A percentile compares a stretch with the other conserved stretches of the same genome.
Evolutionary conservation across 805 yeast genomes (phyloP).

Genomic region (Isabelozyma rhagii): DNA sequence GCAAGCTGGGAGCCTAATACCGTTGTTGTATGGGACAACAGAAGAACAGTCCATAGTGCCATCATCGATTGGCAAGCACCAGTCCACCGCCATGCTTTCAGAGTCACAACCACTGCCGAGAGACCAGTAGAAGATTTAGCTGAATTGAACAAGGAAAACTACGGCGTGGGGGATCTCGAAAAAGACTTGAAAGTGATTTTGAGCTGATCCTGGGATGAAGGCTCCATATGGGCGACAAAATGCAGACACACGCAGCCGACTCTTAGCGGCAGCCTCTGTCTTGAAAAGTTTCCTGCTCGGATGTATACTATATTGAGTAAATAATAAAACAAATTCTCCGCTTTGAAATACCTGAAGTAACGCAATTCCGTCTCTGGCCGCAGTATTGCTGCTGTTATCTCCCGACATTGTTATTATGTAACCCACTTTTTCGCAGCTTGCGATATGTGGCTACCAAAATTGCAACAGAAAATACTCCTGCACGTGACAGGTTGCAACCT

Average conservation of each 20-base stretch:
- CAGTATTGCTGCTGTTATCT: no score
- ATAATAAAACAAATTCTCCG: no score
- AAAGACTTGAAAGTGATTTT: background rate
- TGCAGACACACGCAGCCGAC: no score
- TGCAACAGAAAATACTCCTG: background rate
- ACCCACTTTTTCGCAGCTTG: background rate
- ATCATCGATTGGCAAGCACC: constrained; percentile 72
- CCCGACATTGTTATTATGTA: no score
- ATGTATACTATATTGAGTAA: no score
- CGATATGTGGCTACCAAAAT: background rate
- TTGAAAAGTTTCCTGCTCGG: no score
- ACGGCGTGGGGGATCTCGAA: background rate
- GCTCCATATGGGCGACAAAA: no score
- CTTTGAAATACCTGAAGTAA: no score
- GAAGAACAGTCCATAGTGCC: constrained; percentile 67
- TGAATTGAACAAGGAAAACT: constrained; percentile 35
- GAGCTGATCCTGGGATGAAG: background rate
- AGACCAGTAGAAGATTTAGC: constrained; percentile 50
- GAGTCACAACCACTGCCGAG: constrained; percentile 73
- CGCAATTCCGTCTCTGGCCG: no score
- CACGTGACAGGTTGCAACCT: background rate
- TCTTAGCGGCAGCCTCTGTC: no score
- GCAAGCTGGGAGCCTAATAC: constrained; percentile 70
- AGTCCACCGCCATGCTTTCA: constrained; percentile 67
- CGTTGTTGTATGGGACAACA: constrained; percentile 77